phyloP scores from a whole-genome alignment of 345 rosid genomes.

The Salix viminalis region DNA sequence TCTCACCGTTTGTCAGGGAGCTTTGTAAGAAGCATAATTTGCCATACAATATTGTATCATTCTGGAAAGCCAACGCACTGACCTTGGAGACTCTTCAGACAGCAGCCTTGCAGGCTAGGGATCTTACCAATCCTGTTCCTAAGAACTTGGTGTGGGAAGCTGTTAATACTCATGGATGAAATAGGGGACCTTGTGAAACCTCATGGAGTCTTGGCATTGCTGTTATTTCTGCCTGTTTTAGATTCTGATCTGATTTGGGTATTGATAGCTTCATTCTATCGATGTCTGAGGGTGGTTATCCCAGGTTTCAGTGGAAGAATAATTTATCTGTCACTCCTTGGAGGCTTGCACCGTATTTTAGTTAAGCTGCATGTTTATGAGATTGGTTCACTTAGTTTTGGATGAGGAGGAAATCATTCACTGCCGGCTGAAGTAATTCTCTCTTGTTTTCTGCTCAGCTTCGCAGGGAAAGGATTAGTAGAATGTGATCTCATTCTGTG shows the following conservation, averaged over 20 bases:
- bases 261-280: conserved; percentile 8
- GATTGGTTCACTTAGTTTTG: conserved; percentile 3
- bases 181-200: conserved; percentile 6
- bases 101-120: conserved; percentile 56
- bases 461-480: conserved; percentile 7
- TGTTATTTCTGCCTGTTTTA: conserved; percentile 14
- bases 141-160: conserved; percentile 63
- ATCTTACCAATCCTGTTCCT: conserved; percentile 34
- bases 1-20: conserved; percentile 47
- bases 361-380: conserved; percentile 1
- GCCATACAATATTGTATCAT: conserved; percentile 39
- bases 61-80: conserved; percentile 48
- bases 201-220: conserved; percentile 2
- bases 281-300: conserved; percentile 9
- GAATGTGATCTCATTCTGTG: conserved; percentile 9
- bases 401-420: neutral
- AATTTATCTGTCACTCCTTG: conserved; percentile 16
- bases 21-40: conserved; percentile 55
- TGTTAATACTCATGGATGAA: conserved; percentile 48
- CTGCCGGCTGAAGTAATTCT: conserved; percentile 5
- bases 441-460: conserved; percentile 9
- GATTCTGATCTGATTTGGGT: conserved; percentile 9
- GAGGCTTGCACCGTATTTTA: conserved; percentile 15
- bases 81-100: conserved; percentile 31
- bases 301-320: conserved; percentile 19